Evolutionary conservation across 345 rosid genomes (phyloP).

Genomic region (Eucalyptus paniculata): DNA sequence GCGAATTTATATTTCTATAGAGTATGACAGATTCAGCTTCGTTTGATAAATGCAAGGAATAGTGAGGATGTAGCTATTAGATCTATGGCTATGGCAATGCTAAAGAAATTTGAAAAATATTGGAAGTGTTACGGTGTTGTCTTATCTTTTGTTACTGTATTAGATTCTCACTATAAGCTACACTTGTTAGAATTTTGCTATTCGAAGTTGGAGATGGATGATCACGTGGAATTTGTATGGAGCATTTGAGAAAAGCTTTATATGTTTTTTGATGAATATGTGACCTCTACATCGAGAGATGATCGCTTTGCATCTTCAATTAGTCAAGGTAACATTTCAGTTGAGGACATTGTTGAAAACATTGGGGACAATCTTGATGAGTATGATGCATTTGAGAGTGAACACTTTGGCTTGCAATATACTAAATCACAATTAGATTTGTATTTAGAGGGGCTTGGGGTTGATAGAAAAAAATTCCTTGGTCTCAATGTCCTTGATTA

Average conservation of each 20-base stretch:
- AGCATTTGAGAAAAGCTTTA: background rate
- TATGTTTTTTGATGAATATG: background rate
- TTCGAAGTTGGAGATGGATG: background rate
- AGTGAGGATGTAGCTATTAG: background rate
- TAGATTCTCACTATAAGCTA: background rate
- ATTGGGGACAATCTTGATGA: background rate
- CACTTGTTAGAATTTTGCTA: background rate
- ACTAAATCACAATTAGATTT: background rate
- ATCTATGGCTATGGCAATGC: background rate
- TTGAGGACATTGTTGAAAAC: background rate
- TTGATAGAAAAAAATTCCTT: background rate
- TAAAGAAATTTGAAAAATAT: background rate
- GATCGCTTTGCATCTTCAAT: background rate
- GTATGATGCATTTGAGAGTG: background rate
- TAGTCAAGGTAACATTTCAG: background rate
- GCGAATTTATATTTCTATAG: background rate
- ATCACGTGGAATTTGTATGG: background rate
- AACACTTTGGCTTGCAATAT: background rate
- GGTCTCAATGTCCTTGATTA: background rate
- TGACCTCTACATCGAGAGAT: background rate
- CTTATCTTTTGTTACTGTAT: background rate
- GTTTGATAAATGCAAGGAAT: background rate
- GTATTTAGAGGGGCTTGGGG: background rate
- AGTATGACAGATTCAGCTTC: background rate
- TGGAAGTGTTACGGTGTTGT: background rate